Evolutionary conservation across 805 yeast species (phyloP).

Genomic region (Kazachstania kunashirensis): DNA sequence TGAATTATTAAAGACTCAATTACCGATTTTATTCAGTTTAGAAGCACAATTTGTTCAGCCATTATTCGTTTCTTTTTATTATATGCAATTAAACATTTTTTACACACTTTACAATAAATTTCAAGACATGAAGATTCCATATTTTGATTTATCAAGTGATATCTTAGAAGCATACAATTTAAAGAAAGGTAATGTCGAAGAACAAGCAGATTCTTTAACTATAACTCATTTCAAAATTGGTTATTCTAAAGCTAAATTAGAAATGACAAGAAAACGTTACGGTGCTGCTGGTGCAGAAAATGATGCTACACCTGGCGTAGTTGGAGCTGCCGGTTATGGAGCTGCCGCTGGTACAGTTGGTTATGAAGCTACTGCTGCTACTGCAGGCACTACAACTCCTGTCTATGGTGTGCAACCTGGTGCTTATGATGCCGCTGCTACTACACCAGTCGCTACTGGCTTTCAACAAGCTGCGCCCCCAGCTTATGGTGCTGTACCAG

Average conservation of each 20-base stretch:
- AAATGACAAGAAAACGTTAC: conserved; percentile 69
- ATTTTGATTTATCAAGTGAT: conserved; percentile 79
- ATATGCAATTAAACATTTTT: conserved; percentile 95
- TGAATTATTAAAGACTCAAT: conserved; percentile 83
- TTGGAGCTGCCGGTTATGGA: conserved; percentile 14
- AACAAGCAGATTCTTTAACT: conserved; percentile 80
- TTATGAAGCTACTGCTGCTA: conserved; percentile 14
- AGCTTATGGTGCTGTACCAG: conserved; percentile 8
- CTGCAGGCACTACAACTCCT: conserved; percentile 12
- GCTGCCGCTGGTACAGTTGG: conserved; percentile 11
- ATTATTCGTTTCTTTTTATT: conserved; percentile 85
- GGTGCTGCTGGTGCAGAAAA: conserved; percentile 30
- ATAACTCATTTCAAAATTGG: conserved; percentile 85
- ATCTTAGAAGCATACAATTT: conserved; percentile 66
- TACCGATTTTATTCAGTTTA: conserved; percentile 77
- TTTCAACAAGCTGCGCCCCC: conserved; percentile 4
- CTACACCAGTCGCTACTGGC: conserved; percentile 1
- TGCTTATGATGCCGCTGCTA: conserved; percentile 11
- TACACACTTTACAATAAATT: conserved; percentile 83
- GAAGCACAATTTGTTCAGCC: conserved; percentile 92
- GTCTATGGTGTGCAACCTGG: conserved; percentile 3
- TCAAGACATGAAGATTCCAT: conserved; percentile 96
- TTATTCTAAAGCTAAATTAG: conserved; percentile 76
- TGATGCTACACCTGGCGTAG: conserved; percentile 7
- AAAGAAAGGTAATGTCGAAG: conserved; percentile 88